A percentile compares a stretch with the other conserved stretches of the same genome.
Conservation (phyloP, 75 land plant species). For the Chamaecyparis obtusa region DNA sequence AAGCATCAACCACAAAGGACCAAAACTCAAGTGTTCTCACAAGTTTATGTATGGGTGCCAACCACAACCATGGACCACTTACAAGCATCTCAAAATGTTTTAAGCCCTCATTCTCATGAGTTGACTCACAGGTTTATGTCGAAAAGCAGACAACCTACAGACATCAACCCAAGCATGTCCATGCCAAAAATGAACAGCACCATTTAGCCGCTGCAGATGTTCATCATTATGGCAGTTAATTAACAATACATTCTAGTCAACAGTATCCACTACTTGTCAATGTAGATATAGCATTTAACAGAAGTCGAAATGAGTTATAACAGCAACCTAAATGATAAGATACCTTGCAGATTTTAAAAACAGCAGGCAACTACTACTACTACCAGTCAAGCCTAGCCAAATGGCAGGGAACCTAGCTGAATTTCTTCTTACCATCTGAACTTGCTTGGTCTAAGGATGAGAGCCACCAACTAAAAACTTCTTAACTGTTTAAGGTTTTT, state of each 20-base stretch:
- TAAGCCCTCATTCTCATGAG: not conserved
- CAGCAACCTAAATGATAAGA: not conserved
- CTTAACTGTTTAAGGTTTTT: not conserved
- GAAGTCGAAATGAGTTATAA: not conserved
- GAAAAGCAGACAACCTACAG: too few relatives aligned
- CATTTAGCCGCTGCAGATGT: not conserved
- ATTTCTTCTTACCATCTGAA: not conserved
- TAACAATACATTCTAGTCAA: not conserved
- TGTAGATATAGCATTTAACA: not conserved
- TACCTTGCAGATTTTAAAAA: not conserved
- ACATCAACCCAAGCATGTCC: too few relatives aligned
- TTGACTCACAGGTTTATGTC: not conserved
- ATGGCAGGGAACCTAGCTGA: not conserved
- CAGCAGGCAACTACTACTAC: not conserved
- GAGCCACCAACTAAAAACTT: not conserved
- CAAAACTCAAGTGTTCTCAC: not conserved
- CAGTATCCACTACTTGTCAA: not conserved
- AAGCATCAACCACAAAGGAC: not conserved
- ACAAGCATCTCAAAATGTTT: not conserved
- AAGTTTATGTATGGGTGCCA: not conserved
- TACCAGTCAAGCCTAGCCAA: not conserved
- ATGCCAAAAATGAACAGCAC: too few relatives aligned
- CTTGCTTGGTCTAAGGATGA: not conserved
- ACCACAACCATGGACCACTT: not conserved
- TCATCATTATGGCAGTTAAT: not conserved